Conservation (phyloP, 2,329 filamentous ascomycete genomes). For the Colletotrichum trifolii region DNA sequence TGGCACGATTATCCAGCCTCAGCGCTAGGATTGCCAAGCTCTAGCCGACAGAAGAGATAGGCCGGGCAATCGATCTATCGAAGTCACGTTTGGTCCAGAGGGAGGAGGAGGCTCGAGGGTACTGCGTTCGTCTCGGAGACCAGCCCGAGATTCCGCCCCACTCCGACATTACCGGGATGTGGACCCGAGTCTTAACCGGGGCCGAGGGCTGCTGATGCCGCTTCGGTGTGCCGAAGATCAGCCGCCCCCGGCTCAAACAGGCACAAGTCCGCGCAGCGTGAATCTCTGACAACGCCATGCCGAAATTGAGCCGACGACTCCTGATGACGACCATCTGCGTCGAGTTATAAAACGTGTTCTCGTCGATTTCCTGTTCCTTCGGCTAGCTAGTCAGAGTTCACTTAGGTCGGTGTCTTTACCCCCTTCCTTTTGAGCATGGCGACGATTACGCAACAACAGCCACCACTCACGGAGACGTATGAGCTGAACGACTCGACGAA, state of each 20-base stretch:
- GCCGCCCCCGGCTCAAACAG: not conserved
- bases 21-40: too few relatives aligned
- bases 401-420: not conserved
- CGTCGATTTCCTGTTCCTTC: not conserved
- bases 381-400: not conserved
- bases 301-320: not conserved
- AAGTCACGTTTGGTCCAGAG: too few relatives aligned
- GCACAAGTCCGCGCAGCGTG: not conserved
- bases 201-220: not conserved
- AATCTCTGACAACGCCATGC: too few relatives aligned
- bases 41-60: too few relatives aligned
- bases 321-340: too few relatives aligned
- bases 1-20: conserved; percentile 1
- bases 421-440: not conserved
- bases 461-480: not conserved
- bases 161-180: not conserved
- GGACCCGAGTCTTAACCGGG: not conserved
- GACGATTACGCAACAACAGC: conserved; percentile 18
- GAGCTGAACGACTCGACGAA: conserved; percentile 11
- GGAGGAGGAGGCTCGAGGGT: too few relatives aligned
- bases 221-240: not conserved
- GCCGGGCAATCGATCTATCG: too few relatives aligned
- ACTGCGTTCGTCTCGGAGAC: not conserved
- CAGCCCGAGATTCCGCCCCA: conserved; percentile 12
- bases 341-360: not conserved